These are phyloP conservation scores for Oryza meridionalis DNA, from an alignment of 176 grass and related monocot genomes.

Conservation along the genomic window DNA sequence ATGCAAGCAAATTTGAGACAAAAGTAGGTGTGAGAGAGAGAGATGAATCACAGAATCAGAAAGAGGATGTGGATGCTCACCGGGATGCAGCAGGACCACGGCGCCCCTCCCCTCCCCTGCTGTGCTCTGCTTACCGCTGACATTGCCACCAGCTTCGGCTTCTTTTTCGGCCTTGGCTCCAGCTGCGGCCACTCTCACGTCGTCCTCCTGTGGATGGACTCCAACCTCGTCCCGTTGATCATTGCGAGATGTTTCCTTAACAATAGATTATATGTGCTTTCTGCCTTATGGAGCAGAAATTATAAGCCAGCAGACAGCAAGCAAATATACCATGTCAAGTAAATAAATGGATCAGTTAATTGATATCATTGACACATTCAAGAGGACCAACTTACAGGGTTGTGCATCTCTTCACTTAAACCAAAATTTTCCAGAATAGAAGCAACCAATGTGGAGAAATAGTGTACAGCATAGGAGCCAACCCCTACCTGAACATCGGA, in stretches of 20 bases:
- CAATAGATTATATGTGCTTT: background rate
- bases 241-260: background rate
- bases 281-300: background rate
- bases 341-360: background rate
- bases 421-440: constrained; percentile 84
- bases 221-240: too few species aligned
- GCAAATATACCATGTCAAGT: constrained; percentile 1
- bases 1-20: too few species aligned
- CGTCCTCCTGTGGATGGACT: too few species aligned
- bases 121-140: too few species aligned
- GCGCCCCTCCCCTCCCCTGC: too few species aligned
- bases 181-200: too few species aligned
- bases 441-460: constrained; percentile 78
- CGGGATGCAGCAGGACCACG: too few species aligned
- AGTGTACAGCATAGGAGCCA: constrained; percentile 82
- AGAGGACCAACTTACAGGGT: constrained; percentile 74
- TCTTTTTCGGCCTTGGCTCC: too few species aligned
- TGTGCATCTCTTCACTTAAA: constrained; percentile 89
- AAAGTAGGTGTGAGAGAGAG: too few species aligned
- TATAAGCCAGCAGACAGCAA: background rate
- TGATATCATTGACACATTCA: constrained; percentile 5
- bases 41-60: too few species aligned
- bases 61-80: too few species aligned
- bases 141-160: too few species aligned
- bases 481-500: constrained; percentile 65